Evolutionary conservation across 179 eudicot species (phyloP), one percentile per base, ranked within the genome.

Genomic region (Actinidia chinensis): DNA sequence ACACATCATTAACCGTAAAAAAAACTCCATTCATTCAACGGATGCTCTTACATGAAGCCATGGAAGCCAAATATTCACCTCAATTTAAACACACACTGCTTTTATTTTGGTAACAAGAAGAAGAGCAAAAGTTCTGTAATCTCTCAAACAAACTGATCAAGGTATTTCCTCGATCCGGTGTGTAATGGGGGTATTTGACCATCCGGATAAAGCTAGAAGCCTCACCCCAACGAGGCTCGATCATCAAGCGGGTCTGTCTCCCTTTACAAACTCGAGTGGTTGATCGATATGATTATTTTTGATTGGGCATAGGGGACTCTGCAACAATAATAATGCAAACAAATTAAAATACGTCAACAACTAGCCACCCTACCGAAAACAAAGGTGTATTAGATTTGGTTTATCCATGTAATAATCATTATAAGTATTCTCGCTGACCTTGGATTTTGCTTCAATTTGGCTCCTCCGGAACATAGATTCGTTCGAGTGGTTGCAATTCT

Each of bases 131-230:
- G 25, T 18, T 12, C 0, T 5, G 2, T 48, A 36, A n/a, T 28
- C 22, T 43, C 73, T 86, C 60, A 88, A 73, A 86, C 97, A 79
- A 91, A 90, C 76, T 78, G 89, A 40, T 84, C 50, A 44, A 93
- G 90, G 79, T 86, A 87, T 78, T 78, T 91, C 91, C 52, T 93
- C 95, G 14, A 88, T n/a, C n/a, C 91, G 40, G 92, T 83, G n/a
- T n/a, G n/a, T n/a, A n/a, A n/a, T n/a, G n/a, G 47, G 85, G 85
- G 87, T 91, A 92, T 36, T 86, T 91, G 61, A 92, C 93, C 93
- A 81, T 93, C 95, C 1, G 95, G 92, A 73, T 91, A 91, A 47
- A 92, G 89, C 74, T 87, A 10, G 92, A 79, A 61, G 93, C 93
- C 85, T 91, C 93, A 17, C 51, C 92, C 97, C 52, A 88, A 87